phyloP scores from a whole-genome alignment of 1,284 basidiomycete genomes.

The Bjerkandera adusta region DNA sequence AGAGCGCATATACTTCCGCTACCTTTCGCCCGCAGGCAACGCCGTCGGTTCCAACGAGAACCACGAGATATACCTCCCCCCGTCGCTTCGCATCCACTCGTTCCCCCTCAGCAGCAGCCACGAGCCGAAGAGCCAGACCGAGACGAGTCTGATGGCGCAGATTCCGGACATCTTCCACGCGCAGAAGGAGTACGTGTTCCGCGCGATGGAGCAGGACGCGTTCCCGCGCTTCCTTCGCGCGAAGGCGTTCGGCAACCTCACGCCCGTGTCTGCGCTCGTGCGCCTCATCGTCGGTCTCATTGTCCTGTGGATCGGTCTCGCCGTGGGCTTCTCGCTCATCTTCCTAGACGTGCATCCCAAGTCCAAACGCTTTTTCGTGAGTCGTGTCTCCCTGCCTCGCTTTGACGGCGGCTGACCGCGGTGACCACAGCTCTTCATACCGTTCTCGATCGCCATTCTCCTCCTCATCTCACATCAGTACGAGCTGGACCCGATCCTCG shows the following conservation, averaged over 20 bases:
- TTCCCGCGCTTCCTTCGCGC: constrained; percentile 94
- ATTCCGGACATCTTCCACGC: constrained; percentile 97
- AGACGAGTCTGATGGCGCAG: constrained; percentile 78
- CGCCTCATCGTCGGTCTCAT: constrained; percentile 84
- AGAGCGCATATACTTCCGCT: constrained; percentile 93
- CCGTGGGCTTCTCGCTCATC: constrained; percentile 87
- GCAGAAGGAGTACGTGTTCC: constrained; percentile 97
- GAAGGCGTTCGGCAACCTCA: constrained; percentile 97
- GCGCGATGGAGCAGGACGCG: constrained; percentile 96
- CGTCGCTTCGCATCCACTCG: constrained; percentile 75
- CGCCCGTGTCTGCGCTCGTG: constrained; percentile 85
- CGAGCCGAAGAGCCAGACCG: constrained; percentile 69
- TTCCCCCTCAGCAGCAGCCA: constrained; percentile 71
- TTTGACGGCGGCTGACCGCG: too few species aligned
- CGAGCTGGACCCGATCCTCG: constrained; percentile 90
- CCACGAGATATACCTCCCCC: constrained; percentile 95
- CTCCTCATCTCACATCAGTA: constrained; percentile 94
- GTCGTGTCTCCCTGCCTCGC: constrained; percentile 44
- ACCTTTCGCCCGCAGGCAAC: constrained; percentile 75
- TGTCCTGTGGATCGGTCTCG: constrained; percentile 89
- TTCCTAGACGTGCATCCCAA: constrained; percentile 92
- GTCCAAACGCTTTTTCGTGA: constrained; percentile 89
- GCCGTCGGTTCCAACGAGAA: constrained; percentile 66
- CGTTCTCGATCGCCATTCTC: constrained; percentile 88
- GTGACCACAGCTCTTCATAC: constrained; percentile 79